phyloP scores from a whole-genome alignment of 768 basidiomycete genomes.

The Hygrophorus pudorinus region DNA sequence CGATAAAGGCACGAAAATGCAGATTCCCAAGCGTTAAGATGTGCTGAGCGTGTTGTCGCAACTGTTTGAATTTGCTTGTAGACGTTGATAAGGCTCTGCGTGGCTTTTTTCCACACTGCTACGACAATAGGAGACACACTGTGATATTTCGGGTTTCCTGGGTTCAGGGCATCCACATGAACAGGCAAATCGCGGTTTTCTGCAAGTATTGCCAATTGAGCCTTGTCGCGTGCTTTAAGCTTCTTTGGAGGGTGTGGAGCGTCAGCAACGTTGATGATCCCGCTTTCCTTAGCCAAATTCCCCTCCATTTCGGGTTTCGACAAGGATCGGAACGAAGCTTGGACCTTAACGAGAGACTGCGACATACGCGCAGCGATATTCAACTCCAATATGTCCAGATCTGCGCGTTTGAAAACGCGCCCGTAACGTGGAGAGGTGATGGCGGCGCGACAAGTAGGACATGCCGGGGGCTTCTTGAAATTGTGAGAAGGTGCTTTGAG shows the following conservation, averaged over 20 bases:
- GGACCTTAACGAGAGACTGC: constrained; percentile 24
- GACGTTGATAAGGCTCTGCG: constrained; percentile 23
- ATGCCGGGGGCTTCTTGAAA: constrained; percentile 34
- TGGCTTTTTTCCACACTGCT: constrained; percentile 29
- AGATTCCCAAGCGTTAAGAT: constrained; percentile 51
- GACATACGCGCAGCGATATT: constrained; percentile 50
- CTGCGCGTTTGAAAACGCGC: constrained; percentile 49
- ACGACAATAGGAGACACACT: constrained; percentile 21
- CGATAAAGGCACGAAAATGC: constrained; percentile 43
- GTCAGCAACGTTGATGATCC: constrained; percentile 5
- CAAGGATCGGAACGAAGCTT: constrained; percentile 20
- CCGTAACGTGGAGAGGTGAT: constrained; percentile 55
- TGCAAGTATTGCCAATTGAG: constrained; percentile 1
- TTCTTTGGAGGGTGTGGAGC: constrained; percentile 2
- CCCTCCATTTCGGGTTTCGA: constrained; percentile 13
- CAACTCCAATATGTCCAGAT: constrained; percentile 55
- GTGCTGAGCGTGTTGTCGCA: constrained; percentile 40
- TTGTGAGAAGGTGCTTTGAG: constrained; percentile 30
- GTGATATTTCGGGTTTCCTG: constrained; percentile 9
- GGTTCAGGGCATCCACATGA: constrained; percentile 14
- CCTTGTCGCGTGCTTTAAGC: constrained; percentile 6
- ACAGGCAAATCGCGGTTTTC: constrained; percentile 13
- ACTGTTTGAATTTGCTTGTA: constrained; percentile 33
- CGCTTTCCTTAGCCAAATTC: constrained; percentile 6
- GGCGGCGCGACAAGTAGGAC: constrained; percentile 51